Evolutionary conservation across 2,329 filamentous ascomycete species (phyloP).

Genomic region (Paraphoma chrysanthemicola): DNA sequence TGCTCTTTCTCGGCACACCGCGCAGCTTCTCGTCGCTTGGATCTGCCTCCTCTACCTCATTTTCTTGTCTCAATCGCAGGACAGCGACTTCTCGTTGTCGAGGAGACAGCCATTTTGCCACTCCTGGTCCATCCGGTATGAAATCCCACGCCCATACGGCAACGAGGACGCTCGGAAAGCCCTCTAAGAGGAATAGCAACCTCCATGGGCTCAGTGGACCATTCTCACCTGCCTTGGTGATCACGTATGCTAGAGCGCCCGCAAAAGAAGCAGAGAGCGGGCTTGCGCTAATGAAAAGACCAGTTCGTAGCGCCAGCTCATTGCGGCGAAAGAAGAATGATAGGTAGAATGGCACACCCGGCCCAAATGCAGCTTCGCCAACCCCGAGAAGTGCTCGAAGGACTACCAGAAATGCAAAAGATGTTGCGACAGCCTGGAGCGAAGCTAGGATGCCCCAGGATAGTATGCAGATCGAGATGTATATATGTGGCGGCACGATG

Average conservation of each 20-base stretch:
- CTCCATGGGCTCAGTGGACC: conserved; percentile 82
- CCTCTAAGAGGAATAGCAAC: conserved; percentile 83
- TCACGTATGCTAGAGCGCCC: conserved; percentile 78
- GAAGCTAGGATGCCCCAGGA: conserved; percentile 83
- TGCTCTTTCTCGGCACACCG: conserved; percentile 25
- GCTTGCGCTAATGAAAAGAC: conserved; percentile 81
- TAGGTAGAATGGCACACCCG: conserved; percentile 69
- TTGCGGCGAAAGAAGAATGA: conserved; percentile 68
- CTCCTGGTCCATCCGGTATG: conserved; percentile 75
- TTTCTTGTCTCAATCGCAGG: conserved; percentile 67
- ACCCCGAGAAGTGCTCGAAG: conserved; percentile 65
- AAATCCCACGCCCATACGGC: conserved; percentile 75
- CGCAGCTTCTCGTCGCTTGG: conserved; percentile 19
- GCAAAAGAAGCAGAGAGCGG: conserved; percentile 72
- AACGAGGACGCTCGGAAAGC: conserved; percentile 80
- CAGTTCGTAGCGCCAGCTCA: conserved; percentile 85
- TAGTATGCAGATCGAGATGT: conserved; percentile 69
- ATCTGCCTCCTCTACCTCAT: conserved; percentile 45
- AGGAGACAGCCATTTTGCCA: conserved; percentile 51
- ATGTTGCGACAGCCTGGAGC: conserved; percentile 63
- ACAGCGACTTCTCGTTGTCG: conserved; percentile 69
- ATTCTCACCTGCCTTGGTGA: conserved; percentile 70
- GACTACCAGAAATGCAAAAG: conserved; percentile 64
- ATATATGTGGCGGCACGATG: conserved; percentile 66
- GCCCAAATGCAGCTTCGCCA: conserved; percentile 67